These are phyloP conservation scores for Medicago truncatula DNA, from an alignment of 306 rosid genomes.

Conservation along the genomic window DNA sequence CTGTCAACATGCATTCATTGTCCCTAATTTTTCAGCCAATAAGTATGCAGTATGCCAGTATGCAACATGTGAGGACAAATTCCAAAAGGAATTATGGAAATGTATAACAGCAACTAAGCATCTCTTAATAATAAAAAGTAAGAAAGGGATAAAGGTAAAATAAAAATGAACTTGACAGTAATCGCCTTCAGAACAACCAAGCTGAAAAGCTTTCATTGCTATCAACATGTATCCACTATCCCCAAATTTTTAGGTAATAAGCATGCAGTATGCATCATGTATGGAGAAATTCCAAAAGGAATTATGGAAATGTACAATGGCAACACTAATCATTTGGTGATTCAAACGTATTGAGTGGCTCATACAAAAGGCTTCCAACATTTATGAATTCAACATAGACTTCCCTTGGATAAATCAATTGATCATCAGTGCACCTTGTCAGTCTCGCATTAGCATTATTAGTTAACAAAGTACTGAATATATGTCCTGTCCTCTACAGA, in stretches of 20 bases:
- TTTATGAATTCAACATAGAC: constrained; percentile 19
- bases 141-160: no score
- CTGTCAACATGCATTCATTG: constrained; percentile 11
- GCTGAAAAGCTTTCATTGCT: constrained; percentile 8
- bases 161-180: background rate
- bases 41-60: no score
- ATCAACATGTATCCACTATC: constrained; percentile 18
- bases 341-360: background rate
- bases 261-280: constrained; percentile 7
- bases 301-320: constrained; percentile 6
- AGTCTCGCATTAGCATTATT: background rate
- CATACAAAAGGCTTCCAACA: constrained; percentile 7
- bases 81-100: background rate
- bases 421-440: background rate
- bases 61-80: background rate
- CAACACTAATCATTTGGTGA: constrained; percentile 16
- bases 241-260: constrained; percentile 19
- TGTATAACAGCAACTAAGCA: constrained; percentile 14
- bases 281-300: background rate
- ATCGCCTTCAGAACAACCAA: constrained; percentile 11
- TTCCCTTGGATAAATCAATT: constrained; percentile 20
- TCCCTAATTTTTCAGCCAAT: no score
- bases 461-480: constrained; percentile 13
- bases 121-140: background rate
- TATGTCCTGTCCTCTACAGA: constrained; percentile 3